A percentile compares a stretch with the other conserved stretches of the same genome.
Evolutionary conservation across 2,329 filamentous ascomycete species (phyloP).

Genomic region (Paracamarosporium sp.): DNA sequence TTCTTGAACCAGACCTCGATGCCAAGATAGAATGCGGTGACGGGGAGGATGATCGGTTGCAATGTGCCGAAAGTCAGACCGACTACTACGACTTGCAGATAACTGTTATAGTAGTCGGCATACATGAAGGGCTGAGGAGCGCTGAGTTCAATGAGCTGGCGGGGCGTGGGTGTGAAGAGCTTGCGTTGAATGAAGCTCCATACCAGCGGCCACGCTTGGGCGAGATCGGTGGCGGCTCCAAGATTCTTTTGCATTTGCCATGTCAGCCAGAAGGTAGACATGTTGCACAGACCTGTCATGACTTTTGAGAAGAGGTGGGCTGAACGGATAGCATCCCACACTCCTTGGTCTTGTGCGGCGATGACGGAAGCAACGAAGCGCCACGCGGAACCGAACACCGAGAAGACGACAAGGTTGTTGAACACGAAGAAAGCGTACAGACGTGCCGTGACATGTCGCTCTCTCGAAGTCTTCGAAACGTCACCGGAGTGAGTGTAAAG

Average conservation of each 20-base stretch:
- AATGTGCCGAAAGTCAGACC: conserved; percentile 82
- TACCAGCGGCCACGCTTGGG: conserved; percentile 81
- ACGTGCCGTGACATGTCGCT: conserved; percentile 87
- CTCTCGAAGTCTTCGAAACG: conserved; percentile 87
- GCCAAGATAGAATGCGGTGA: conserved; percentile 86
- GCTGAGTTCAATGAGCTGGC: conserved; percentile 89
- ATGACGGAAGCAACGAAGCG: conserved; percentile 74
- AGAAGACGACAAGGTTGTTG: conserved; percentile 95
- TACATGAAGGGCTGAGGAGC: conserved; percentile 93
- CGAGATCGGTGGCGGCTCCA: conserved; percentile 80
- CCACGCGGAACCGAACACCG: conserved; percentile 88
- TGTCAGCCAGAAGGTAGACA: conserved; percentile 86
- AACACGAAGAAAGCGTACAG: conserved; percentile 97
- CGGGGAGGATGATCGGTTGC: conserved; percentile 84
- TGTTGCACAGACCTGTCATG: conserved; percentile 77
- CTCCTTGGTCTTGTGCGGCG: conserved; percentile 55
- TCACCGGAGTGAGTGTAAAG: conserved; percentile 85
- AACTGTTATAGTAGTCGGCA: conserved; percentile 97
- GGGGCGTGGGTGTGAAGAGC: conserved; percentile 84
- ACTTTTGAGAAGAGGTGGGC: conserved; percentile 69
- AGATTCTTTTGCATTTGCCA: conserved; percentile 93
- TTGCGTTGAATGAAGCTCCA: conserved; percentile 81
- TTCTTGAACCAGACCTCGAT: conserved; percentile 92
- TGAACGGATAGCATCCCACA: conserved; percentile 72
- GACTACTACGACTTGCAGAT: conserved; percentile 89